These are phyloP conservation scores for Wickerhamiella hasegawae DNA, from an alignment of 805 yeast species.

Conservation along the genomic window DNA sequence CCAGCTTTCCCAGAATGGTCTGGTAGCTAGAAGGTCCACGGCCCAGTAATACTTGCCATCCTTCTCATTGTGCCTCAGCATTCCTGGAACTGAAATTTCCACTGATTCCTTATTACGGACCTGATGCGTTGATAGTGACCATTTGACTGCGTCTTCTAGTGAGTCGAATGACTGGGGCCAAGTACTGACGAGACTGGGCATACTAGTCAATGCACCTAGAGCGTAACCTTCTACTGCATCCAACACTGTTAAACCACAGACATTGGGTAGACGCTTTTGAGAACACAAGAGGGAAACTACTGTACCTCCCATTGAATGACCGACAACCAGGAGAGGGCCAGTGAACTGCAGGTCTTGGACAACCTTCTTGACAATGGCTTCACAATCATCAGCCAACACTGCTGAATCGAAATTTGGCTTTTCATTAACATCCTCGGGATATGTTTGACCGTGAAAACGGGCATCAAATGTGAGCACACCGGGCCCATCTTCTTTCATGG, in stretches of 20 bases:
- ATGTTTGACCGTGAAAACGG: constrained; percentile 67
- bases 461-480: constrained; percentile 65
- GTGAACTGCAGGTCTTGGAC: constrained; percentile 12
- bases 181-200: constrained; percentile 47
- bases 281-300: constrained; percentile 42
- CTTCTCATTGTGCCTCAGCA: constrained; percentile 25
- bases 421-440: constrained; percentile 12
- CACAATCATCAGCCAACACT: constrained; percentile 43
- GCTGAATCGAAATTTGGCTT: constrained; percentile 30
- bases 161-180: constrained; percentile 47
- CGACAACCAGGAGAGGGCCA: constrained; percentile 40
- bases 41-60: constrained; percentile 36
- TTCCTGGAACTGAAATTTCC: constrained; percentile 56
- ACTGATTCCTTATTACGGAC: constrained; percentile 51
- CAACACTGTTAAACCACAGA: constrained; percentile 59
- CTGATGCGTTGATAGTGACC: constrained; percentile 36
- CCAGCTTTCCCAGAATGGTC: constrained; percentile 68
- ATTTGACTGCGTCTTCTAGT: constrained; percentile 48
- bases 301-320: constrained; percentile 91
- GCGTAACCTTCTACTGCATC: constrained; percentile 96
- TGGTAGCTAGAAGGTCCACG: constrained; percentile 44
- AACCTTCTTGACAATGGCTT: constrained; percentile 30
- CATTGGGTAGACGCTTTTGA: constrained; percentile 7
- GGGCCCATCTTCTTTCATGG: constrained; percentile 26
- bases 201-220: constrained; percentile 43